Conservation (phyloP, 495 filamentous ascomycete genomes). For the Baudoinia panamericana region DNA sequence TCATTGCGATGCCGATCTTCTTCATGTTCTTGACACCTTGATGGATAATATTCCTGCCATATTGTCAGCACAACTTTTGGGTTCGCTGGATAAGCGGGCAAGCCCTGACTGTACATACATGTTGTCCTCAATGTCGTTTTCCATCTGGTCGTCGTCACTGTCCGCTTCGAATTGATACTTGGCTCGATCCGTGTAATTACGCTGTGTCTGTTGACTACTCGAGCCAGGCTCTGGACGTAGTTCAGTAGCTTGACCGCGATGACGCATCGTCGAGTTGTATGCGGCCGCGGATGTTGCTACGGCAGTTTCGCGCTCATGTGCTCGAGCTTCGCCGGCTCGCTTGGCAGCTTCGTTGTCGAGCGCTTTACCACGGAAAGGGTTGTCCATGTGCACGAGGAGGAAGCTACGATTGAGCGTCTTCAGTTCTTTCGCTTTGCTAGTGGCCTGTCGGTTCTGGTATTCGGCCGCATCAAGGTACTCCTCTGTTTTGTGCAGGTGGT, state of each 20-base stretch:
- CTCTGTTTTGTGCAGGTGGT: constrained; percentile 66
- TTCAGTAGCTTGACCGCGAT: constrained; percentile 48
- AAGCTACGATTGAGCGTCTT: constrained; percentile 68
- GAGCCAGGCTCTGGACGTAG: constrained; percentile 20
- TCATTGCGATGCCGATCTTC: constrained; percentile 52
- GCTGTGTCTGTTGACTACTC: constrained; percentile 4
- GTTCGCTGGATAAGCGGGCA: not conserved
- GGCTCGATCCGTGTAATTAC: constrained; percentile 48
- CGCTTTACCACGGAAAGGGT: constrained; percentile 52
- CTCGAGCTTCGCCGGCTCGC: constrained; percentile 47
- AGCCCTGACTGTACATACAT: constrained; percentile 25
- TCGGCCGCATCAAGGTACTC: constrained; percentile 46
- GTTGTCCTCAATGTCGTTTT: constrained; percentile 37
- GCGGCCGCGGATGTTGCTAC: constrained; percentile 48
- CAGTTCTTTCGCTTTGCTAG: constrained; percentile 61
- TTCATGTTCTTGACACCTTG: constrained; percentile 52
- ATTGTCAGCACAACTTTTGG: constrained; percentile 23
- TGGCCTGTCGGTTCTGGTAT: constrained; percentile 55
- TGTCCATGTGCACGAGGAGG: constrained; percentile 64
- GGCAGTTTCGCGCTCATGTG: constrained; percentile 48
- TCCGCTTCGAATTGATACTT: constrained; percentile 74
- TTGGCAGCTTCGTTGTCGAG: constrained; percentile 49
- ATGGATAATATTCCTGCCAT: constrained; percentile 26
- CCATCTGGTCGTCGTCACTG: constrained; percentile 62
- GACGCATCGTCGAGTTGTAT: constrained; percentile 42